phyloP scores from a whole-genome alignment of 2,329 filamentous ascomycete genomes.

The Chalaropsis ovoidea region DNA sequence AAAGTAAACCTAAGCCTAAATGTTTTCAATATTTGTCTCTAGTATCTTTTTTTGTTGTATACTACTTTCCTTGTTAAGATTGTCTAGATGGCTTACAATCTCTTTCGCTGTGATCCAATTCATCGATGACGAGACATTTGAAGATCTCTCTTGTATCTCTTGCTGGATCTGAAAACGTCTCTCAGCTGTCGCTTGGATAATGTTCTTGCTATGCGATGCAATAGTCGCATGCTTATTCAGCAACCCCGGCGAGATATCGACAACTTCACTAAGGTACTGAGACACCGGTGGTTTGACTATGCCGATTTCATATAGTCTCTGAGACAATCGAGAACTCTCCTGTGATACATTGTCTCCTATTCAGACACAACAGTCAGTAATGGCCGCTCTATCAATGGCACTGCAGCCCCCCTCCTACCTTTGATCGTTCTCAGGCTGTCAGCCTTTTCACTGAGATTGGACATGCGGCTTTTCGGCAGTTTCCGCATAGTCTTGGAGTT shows the following conservation, averaged over 20 bases:
- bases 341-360: neutral
- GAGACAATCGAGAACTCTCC: neutral
- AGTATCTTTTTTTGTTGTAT: too few species aligned
- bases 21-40: too few species aligned
- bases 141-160: neutral
- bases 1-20: too few species aligned
- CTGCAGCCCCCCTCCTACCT: neutral
- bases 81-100: neutral
- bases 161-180: neutral
- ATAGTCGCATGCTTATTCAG: neutral
- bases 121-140: neutral
- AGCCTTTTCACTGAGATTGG: neutral
- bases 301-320: slow-evolving; percentile 2
- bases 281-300: neutral
- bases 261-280: neutral
- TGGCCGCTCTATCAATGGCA: too few species aligned
- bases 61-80: too few species aligned
- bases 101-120: neutral
- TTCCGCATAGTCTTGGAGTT: neutral
- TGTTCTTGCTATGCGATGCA: neutral
- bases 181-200: neutral
- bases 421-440: too few species aligned
- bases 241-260: neutral
- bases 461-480: neutral
- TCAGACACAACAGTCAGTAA: neutral